A percentile compares a stretch with the other conserved stretches of the same genome.
phyloP scores from a whole-genome alignment of 345 rosid genomes.

The Salix exigua region DNA sequence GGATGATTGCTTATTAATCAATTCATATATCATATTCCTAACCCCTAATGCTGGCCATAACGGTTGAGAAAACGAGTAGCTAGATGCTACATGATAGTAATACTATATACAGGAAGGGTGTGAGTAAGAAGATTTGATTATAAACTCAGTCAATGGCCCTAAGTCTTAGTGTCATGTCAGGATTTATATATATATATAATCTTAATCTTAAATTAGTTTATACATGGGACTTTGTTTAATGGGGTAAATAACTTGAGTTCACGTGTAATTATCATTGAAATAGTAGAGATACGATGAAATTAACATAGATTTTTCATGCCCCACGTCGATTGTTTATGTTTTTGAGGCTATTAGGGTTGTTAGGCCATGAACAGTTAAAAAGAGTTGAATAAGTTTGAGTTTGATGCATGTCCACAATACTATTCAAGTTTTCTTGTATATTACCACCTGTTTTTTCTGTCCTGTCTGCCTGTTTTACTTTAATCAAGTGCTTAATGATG shows the following conservation, averaged over 20 bases:
- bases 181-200: background rate
- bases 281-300: slow-evolving; percentile 50
- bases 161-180: background rate
- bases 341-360: slow-evolving; percentile 26
- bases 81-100: slow-evolving; percentile 18
- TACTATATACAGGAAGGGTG: slow-evolving; percentile 22
- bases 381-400: slow-evolving; percentile 19
- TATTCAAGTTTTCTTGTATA: slow-evolving; percentile 27
- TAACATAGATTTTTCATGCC: slow-evolving; percentile 40
- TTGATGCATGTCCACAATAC: slow-evolving; percentile 25
- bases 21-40: slow-evolving; percentile 9
- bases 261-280: slow-evolving; percentile 38
- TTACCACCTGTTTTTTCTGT: slow-evolving; percentile 7
- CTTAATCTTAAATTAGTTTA: background rate
- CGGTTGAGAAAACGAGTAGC: slow-evolving; percentile 57
- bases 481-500: slow-evolving; percentile 13
- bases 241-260: background rate
- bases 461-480: slow-evolving; percentile 17
- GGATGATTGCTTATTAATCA: slow-evolving; percentile 5
- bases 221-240: background rate
- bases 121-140: slow-evolving; percentile 23
- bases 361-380: slow-evolving; percentile 29
- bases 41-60: slow-evolving; percentile 48
- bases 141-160: background rate
- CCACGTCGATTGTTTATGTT: slow-evolving; percentile 24